Evolutionary conservation across 2,329 filamentous ascomycete genomes (phyloP).

Genomic region (Aschersonia sp.): DNA sequence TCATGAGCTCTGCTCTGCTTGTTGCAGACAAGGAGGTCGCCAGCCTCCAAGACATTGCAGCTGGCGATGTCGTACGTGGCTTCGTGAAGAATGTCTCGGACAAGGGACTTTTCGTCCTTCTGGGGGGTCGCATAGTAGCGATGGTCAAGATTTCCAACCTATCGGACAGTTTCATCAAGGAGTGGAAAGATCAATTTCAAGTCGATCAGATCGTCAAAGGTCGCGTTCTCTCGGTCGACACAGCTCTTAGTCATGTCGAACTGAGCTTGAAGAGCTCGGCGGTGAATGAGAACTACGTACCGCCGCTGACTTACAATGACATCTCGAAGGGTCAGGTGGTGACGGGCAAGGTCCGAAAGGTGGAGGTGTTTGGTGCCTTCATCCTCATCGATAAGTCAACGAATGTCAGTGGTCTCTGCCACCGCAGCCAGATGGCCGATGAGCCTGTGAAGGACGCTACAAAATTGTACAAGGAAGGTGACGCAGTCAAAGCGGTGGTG

Average conservation of each 20-base stretch:
- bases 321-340: constrained; percentile 67
- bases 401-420: constrained; percentile 86
- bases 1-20: constrained; percentile 70
- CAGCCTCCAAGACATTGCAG: constrained; percentile 52
- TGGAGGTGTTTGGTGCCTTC: constrained; percentile 91
- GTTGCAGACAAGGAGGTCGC: constrained; percentile 72
- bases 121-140: constrained; percentile 69
- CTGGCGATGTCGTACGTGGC: constrained; percentile 71
- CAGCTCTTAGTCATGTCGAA: constrained; percentile 56
- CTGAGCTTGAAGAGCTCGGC: constrained; percentile 78
- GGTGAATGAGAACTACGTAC: constrained; percentile 64
- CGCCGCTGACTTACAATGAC: constrained; percentile 60
- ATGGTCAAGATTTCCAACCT: constrained; percentile 79
- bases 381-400: constrained; percentile 75
- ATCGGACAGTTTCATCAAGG: constrained; percentile 81
- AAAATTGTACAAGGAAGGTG: constrained; percentile 79
- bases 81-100: constrained; percentile 86
- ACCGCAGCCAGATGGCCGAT: constrained; percentile 84
- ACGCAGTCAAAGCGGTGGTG: constrained; percentile 84
- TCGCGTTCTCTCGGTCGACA: constrained; percentile 61
- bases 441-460: constrained; percentile 68
- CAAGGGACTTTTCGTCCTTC: constrained; percentile 73
- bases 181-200: constrained; percentile 85
- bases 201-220: constrained; percentile 84
- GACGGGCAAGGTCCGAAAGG: constrained; percentile 82